A percentile compares a stretch with the other conserved stretches of the same genome.
Conservation (phyloP, 305 asterid species). For the Fraxinus xanthoxyloides region DNA sequence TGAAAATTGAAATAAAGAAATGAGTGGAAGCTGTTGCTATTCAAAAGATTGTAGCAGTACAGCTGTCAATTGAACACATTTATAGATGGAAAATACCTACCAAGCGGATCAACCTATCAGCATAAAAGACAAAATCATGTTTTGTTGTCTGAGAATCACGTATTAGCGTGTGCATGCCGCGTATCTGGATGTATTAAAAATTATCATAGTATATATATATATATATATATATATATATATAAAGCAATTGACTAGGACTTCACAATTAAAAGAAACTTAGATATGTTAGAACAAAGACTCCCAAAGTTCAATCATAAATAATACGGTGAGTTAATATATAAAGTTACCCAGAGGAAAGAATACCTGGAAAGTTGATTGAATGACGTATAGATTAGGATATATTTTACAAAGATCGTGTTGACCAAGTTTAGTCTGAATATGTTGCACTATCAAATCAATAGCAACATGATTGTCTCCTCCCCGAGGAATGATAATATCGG, state of each 20-base stretch:
- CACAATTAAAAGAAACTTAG: slow-evolving; percentile 5
- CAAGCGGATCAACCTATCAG: slow-evolving; percentile 55
- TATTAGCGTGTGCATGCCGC: slow-evolving; percentile 61
- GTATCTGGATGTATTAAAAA: slow-evolving; percentile 35
- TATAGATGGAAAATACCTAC: slow-evolving; percentile 24
- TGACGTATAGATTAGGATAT: slow-evolving; percentile 83
- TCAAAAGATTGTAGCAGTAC: neutral
- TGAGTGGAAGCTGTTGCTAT: neutral
- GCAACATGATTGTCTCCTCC: slow-evolving; percentile 99
- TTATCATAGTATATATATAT: too few species aligned
- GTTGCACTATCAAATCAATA: slow-evolving; percentile 94
- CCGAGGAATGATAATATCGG: slow-evolving; percentile 96
- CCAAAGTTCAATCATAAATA: neutral
- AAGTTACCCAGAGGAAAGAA: slow-evolving; percentile 13
- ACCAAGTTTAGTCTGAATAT: slow-evolving; percentile 93
- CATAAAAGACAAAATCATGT: slow-evolving; percentile 51
- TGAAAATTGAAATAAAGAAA: neutral
- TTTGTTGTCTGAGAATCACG: slow-evolving; percentile 51
- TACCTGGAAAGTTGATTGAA: slow-evolving; percentile 98
- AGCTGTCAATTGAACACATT: neutral
- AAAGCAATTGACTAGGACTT: neutral
- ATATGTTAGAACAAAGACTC: slow-evolving; percentile 11
- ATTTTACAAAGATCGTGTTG: slow-evolving; percentile 99
- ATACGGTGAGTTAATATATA: slow-evolving; percentile 4
- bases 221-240: neutral